Conservation (phyloP, 2,329 filamentous ascomycete genomes). For the Hypoxylon sp. region DNA sequence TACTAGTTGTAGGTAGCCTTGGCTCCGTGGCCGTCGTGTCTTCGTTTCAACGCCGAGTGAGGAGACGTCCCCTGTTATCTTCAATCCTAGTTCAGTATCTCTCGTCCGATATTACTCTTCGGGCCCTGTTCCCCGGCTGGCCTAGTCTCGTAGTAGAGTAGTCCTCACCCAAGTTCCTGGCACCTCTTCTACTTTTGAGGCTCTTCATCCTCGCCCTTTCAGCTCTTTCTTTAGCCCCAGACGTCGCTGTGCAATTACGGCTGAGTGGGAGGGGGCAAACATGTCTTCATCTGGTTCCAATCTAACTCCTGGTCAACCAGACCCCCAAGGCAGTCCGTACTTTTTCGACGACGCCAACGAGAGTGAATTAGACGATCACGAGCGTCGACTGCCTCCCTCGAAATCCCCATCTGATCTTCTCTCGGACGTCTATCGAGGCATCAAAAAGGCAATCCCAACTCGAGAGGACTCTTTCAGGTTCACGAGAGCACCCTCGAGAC, state of each 20-base stretch:
- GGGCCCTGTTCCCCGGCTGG: conserved; percentile 21
- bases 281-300: conserved; percentile 49
- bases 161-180: conserved; percentile 32
- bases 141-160: conserved; percentile 37
- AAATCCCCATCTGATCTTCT: conserved; percentile 62
- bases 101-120: conserved; percentile 28
- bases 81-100: conserved; percentile 25
- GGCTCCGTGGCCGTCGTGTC: conserved; percentile 21
- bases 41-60: conserved; percentile 31
- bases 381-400: conserved; percentile 50
- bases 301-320: conserved; percentile 49
- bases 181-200: conserved; percentile 28
- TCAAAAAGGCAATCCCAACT: conserved; percentile 61
- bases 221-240: conserved; percentile 28
- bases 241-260: conserved; percentile 14
- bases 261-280: conserved; percentile 33
- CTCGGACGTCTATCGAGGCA: conserved; percentile 65
- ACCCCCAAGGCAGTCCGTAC: conserved; percentile 46
- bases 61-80: conserved; percentile 23
- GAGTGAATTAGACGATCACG: conserved; percentile 53
- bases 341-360: conserved; percentile 59
- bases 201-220: conserved; percentile 25
- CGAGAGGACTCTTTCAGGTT: conserved; percentile 60
- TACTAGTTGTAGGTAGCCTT: conserved; percentile 17
- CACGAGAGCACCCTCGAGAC: conserved; percentile 59